phyloP scores from a whole-genome alignment of 345 rosid genomes.

The Ailanthus altissimus region DNA sequence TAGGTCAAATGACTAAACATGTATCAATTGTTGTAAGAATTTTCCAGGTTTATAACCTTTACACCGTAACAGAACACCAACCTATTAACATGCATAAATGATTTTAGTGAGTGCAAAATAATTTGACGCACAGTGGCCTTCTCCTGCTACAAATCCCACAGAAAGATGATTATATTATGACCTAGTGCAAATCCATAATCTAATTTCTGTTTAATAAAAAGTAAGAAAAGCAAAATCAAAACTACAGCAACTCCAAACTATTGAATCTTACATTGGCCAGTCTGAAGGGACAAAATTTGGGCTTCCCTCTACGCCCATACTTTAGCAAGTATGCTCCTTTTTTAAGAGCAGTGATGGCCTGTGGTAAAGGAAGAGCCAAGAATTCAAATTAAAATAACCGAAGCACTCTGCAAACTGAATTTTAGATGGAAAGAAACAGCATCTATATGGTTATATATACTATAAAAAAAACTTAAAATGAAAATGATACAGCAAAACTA shows the following conservation, averaged over 20 bases:
- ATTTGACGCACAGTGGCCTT: neutral
- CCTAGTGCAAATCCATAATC: neutral
- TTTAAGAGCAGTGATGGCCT: slow-evolving; percentile 81
- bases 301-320: slow-evolving; percentile 85
- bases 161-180: neutral
- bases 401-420: slow-evolving; percentile 8
- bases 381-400: neutral
- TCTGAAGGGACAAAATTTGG: slow-evolving; percentile 77
- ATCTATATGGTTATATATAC: neutral
- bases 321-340: slow-evolving; percentile 76
- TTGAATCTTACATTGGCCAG: slow-evolving; percentile 63
- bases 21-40: neutral
- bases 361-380: slow-evolving; percentile 23
- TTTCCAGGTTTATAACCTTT: neutral
- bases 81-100: neutral
- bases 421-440: neutral
- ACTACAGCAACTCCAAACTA: slow-evolving; percentile 15
- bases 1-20: neutral
- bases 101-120: neutral
- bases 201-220: slow-evolving; percentile 9
- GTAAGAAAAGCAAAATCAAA: neutral
- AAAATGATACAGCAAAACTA: neutral
- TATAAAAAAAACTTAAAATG: neutral
- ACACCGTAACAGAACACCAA: neutral
- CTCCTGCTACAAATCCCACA: neutral